Base-by-base conservation (phyloP, 1,139 yeast species). In the Pichia sp. region DNA sequence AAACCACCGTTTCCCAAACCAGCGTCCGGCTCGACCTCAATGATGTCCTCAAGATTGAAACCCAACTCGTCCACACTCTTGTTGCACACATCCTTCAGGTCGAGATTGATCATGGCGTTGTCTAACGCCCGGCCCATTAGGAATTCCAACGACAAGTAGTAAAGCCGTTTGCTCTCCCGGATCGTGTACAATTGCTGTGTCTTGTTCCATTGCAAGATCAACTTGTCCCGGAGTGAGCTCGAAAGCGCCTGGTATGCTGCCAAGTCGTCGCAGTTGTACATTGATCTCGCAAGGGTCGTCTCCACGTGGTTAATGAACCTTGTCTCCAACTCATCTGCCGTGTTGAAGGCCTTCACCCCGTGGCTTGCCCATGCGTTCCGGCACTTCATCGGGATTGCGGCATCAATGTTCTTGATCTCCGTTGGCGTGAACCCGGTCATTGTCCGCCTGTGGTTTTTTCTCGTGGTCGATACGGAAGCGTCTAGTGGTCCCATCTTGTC, bases 61-160 rank as follows among this genome's bases (percentile, higher is more conserved):
- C 97, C 97, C 62, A 90, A 78, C 53, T 87, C 90, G 52, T 76
- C 76, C 62, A 90, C 79, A 3, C 95, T 84, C 85, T 83, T 61
- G 68, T 57, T 54, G 49, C 70, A 66, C 45, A 68, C 57, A 32
- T 67, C 69, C 44, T 68, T 67, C 57, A 78, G 72, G 6, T 79
- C 77, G 65, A 88, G 78, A 71, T 92, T 92, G 71, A 90, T 87
- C 74, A 92, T 75, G 44, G 97, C 97, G 70, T 90, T 92, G 72
- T 92, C 97, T 79, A 92, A 78, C 50, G 97, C 97, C 65, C 96
- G 81, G 49, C 98, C 97, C 96, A 92, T 90, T 62, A 92, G 76
- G 69, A 90, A 92, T 72, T 92, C 97, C 63, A 92, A 76, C 2
- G 96, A 87, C 60, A 90, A 72, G 69, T 90, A 92, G 72, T 92